Conservation (phyloP, 2,329 filamentous ascomycete species). For the Ophiocordyceps australis region DNA sequence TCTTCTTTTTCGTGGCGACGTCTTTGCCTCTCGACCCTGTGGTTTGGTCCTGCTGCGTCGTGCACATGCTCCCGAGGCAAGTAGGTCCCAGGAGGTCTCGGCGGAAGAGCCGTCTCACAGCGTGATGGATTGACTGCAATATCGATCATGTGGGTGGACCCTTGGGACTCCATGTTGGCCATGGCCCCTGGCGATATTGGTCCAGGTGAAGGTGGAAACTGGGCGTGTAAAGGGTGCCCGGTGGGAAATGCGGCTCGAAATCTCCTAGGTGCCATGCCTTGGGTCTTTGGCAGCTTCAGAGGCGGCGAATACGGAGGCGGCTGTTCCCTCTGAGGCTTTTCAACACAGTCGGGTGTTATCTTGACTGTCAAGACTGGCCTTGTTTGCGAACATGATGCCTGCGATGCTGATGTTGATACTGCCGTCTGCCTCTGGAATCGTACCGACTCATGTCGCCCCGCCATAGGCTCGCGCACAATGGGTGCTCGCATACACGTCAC, state of each 20-base stretch:
- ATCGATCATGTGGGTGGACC: slow-evolving; percentile 40
- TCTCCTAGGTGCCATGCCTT: too few relatives aligned
- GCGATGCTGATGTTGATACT: too few relatives aligned
- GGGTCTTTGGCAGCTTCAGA: slow-evolving; percentile 15
- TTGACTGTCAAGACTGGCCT: too few relatives aligned
- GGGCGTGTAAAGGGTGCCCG: slow-evolving; percentile 23
- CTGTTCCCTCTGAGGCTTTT: slow-evolving; percentile 19
- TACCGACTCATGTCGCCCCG: slow-evolving; percentile 14
- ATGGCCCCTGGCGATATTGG: slow-evolving; percentile 45
- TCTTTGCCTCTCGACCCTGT: slow-evolving; percentile 30
- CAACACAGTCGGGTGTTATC: too few relatives aligned
- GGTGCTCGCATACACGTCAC: slow-evolving; percentile 14
- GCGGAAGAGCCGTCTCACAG: slow-evolving; percentile 15
- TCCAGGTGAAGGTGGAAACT: slow-evolving; percentile 38
- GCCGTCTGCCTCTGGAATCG: slow-evolving; percentile 4
- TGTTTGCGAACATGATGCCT: too few relatives aligned
- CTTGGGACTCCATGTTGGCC: slow-evolving; percentile 42
- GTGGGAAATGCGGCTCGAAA: slow-evolving; percentile 43
- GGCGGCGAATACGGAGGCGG: slow-evolving; percentile 39
- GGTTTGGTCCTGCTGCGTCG: slow-evolving; percentile 18
- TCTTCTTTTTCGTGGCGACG: slow-evolving; percentile 50
- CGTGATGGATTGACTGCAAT: slow-evolving; percentile 31
- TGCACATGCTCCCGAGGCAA: slow-evolving; percentile 24
- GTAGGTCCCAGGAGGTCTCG: slow-evolving; percentile 24
- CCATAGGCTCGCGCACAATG: slow-evolving; percentile 17